These are phyloP conservation scores for Hypoxylon rubiginosum DNA, from an alignment of 2,329 filamentous ascomycete species.

Conservation along the genomic window DNA sequence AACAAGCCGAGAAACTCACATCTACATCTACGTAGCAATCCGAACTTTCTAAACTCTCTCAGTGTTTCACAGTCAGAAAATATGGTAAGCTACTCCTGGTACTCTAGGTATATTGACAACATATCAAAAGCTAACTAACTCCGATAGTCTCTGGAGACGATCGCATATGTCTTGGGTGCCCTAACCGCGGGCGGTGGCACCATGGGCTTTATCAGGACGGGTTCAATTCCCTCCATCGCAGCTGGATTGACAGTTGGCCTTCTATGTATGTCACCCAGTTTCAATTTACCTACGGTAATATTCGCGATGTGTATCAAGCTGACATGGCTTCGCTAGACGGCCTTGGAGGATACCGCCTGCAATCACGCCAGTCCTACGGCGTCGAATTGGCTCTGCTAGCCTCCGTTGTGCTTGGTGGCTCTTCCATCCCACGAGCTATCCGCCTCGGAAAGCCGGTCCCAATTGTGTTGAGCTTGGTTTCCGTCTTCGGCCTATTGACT, in stretches of 20 bases:
- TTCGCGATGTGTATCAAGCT: constrained; percentile 17
- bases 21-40: background rate
- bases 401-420: constrained; percentile 85
- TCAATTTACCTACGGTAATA: background rate
- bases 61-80: background rate
- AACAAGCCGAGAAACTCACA: background rate
- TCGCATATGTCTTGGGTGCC: constrained; percentile 82
- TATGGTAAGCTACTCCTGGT: constrained; percentile 41
- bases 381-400: constrained; percentile 91
- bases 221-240: constrained; percentile 86
- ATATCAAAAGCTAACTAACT: constrained; percentile 39
- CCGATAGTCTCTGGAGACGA: constrained; percentile 61
- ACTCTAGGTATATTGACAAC: background rate
- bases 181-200: constrained; percentile 90
- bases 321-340: constrained; percentile 65
- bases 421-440: constrained; percentile 88
- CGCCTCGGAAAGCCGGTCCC: constrained; percentile 88
- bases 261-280: constrained; percentile 60
- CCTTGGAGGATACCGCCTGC: constrained; percentile 84
- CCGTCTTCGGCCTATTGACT: constrained; percentile 80
- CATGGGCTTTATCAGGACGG: constrained; percentile 86
- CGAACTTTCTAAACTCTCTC: background rate
- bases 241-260: constrained; percentile 87
- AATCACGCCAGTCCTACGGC: constrained; percentile 81
- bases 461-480: constrained; percentile 81